Evolutionary conservation across 2,329 filamentous ascomycete species (phyloP).

Genomic region (Peltaster fructicola): DNA sequence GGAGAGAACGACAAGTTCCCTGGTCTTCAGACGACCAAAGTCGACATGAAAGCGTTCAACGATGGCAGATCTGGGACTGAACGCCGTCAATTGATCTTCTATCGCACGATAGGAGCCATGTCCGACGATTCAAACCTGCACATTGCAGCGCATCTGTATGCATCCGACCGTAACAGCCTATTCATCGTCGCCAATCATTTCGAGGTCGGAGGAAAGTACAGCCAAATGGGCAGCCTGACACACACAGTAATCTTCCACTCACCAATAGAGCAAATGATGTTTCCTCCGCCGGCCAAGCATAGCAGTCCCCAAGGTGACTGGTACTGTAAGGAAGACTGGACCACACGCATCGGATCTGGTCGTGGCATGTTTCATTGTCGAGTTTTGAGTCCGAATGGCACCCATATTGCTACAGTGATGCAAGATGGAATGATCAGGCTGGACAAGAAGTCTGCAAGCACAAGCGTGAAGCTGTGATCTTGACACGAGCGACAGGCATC

Average conservation of each 20-base stretch:
- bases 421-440: slow-evolving; percentile 32
- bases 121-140: slow-evolving; percentile 33
- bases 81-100: slow-evolving; percentile 26
- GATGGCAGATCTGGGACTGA: slow-evolving; percentile 19
- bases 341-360: slow-evolving; percentile 26
- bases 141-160: slow-evolving; percentile 39
- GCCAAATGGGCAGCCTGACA: slow-evolving; percentile 29
- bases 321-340: slow-evolving; percentile 34
- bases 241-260: slow-evolving; percentile 33
- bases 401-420: slow-evolving; percentile 28
- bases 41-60: slow-evolving; percentile 35
- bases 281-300: slow-evolving; percentile 11
- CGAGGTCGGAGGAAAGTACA: slow-evolving; percentile 23
- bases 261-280: slow-evolving; percentile 21
- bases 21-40: slow-evolving; percentile 32
- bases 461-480: slow-evolving; percentile 4
- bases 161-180: slow-evolving; percentile 37
- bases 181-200: slow-evolving; percentile 34
- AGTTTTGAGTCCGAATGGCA: slow-evolving; percentile 25
- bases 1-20: slow-evolving; percentile 24
- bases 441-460: slow-evolving; percentile 7
- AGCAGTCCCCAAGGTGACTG: slow-evolving; percentile 18
- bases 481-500: too few relatives aligned
- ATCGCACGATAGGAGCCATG: slow-evolving; percentile 25
- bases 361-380: slow-evolving; percentile 30